These are phyloP conservation scores for Tympanopsis confertula DNA, from an alignment of 2,329 filamentous ascomycete species.

Conservation along the genomic window DNA sequence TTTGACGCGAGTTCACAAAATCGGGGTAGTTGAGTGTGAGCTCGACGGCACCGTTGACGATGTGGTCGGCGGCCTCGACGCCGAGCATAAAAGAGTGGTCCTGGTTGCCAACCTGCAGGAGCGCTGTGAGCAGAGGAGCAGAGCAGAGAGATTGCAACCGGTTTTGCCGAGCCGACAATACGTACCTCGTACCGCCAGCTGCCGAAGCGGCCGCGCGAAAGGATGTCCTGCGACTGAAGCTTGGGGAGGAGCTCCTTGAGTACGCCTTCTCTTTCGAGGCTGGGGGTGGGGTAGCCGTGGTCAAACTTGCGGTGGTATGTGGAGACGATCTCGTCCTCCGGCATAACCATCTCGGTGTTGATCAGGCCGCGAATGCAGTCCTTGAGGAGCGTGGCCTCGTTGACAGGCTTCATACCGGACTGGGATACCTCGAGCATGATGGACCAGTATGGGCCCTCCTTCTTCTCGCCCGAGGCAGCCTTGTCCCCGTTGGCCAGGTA, in stretches of 20 bases:
- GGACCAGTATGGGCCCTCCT: conserved; percentile 96
- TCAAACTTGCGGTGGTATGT: conserved; percentile 97
- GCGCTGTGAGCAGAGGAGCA: neutral
- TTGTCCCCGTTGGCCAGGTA: conserved; percentile 79
- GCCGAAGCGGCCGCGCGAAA: conserved; percentile 91
- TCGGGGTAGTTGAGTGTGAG: conserved; percentile 93
- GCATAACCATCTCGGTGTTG: conserved; percentile 93
- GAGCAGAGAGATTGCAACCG: neutral
- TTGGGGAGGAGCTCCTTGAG: conserved; percentile 86
- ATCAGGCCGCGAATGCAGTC: conserved; percentile 92
- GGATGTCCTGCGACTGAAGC: conserved; percentile 82
- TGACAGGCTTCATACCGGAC: conserved; percentile 87
- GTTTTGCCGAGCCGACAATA: neutral
- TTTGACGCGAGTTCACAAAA: conserved; percentile 74
- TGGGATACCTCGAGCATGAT: conserved; percentile 99
- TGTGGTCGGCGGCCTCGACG: conserved; percentile 83
- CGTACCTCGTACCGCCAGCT: conserved; percentile 93
- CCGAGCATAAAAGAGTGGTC: conserved; percentile 97
- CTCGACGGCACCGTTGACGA: conserved; percentile 80
- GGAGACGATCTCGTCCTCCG: conserved; percentile 87
- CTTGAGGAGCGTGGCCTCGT: conserved; percentile 70
- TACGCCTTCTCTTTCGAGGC: conserved; percentile 87
- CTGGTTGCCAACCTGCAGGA: conserved; percentile 68
- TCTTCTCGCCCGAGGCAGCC: conserved; percentile 57
- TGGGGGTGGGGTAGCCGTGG: conserved; percentile 93